Percentiles rank a stretch among this genome's conserved stretches.
phyloP scores from a whole-genome alignment of 495 filamentous ascomycete genomes.

The Pseudotulostoma volvatum region DNA sequence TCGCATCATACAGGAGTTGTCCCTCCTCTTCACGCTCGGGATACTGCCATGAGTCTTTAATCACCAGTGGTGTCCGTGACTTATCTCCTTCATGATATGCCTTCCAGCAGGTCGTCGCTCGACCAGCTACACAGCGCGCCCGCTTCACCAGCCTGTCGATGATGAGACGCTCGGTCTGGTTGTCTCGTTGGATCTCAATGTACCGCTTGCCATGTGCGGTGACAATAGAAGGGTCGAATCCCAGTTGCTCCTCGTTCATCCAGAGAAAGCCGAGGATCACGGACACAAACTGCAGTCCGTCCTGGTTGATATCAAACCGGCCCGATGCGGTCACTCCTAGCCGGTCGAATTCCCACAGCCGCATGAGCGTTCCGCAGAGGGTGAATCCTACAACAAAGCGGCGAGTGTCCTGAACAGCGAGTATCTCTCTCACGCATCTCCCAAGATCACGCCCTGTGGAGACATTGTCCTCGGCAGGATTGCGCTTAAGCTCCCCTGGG shows the following conservation, averaged over 20 bases:
- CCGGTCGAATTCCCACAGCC: slow-evolving; percentile 30
- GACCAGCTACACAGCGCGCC: slow-evolving; percentile 21
- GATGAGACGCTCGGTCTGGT: slow-evolving; percentile 23
- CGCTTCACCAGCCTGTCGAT: slow-evolving; percentile 27
- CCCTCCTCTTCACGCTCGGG: slow-evolving; percentile 30
- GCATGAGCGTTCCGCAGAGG: slow-evolving; percentile 16
- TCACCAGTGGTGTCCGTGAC: slow-evolving; percentile 18
- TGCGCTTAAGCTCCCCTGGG: slow-evolving; percentile 31
- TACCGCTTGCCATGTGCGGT: slow-evolving; percentile 15
- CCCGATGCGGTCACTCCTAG: slow-evolving; percentile 29
- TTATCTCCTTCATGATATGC: slow-evolving; percentile 8
- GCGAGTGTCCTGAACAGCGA: slow-evolving; percentile 20
- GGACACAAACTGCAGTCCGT: too few relatives aligned
- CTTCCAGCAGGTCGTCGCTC: slow-evolving; percentile 26
- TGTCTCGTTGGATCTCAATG: slow-evolving; percentile 22
- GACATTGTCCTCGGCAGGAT: slow-evolving; percentile 19
- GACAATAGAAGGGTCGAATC: slow-evolving; percentile 30
- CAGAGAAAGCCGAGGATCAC: slow-evolving; percentile 28
- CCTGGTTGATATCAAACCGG: slow-evolving; percentile 17
- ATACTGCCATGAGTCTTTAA: too few relatives aligned
- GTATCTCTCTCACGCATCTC: too few relatives aligned
- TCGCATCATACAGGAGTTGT: too few relatives aligned
- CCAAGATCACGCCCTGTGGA: slow-evolving; percentile 25
- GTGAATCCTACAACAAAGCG: too few relatives aligned
- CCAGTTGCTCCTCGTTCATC: too few relatives aligned